These are phyloP conservation scores for Starmerella ratchasimensis DNA, from an alignment of 805 yeast genomes.

Conservation along the genomic window DNA sequence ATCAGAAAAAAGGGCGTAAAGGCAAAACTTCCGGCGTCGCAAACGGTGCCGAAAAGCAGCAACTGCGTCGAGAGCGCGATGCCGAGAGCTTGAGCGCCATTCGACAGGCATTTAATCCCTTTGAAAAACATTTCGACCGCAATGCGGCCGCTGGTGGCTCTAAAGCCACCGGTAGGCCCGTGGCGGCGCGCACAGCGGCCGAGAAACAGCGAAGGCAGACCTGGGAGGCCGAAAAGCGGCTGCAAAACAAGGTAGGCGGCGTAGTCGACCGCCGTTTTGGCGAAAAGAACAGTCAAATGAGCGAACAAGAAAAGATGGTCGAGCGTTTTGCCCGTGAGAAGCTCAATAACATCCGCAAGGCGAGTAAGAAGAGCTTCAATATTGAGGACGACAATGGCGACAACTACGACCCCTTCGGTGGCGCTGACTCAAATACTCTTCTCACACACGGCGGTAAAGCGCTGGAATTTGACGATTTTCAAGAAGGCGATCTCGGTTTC, in stretches of 20 bases:
- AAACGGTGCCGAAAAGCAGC: too few relatives aligned
- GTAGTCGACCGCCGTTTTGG: conserved; percentile 83
- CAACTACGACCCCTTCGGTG: conserved; percentile 33
- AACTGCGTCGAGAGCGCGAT: too few relatives aligned
- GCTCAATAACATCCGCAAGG: conserved; percentile 29
- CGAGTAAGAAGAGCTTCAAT: conserved; percentile 40
- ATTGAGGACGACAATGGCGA: conserved; percentile 54
- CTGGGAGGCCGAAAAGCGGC: conserved; percentile 49
- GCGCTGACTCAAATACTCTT: conserved; percentile 29
- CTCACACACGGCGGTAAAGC: conserved; percentile 74
- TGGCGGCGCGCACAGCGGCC: conserved; percentile 51
- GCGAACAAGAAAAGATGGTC: conserved; percentile 88
- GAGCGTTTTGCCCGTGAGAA: conserved; percentile 86
- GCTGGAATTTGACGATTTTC: conserved; percentile 43
- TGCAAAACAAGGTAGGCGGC: conserved; percentile 63
- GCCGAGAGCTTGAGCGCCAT: conserved; percentile 39
- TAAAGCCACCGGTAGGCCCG: conserved; percentile 38
- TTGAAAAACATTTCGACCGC: too few relatives aligned
- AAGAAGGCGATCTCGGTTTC: conserved; percentile 34
- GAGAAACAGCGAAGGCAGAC: conserved; percentile 49
- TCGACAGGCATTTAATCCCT: conserved; percentile 79
- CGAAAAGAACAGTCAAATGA: conserved; percentile 54
- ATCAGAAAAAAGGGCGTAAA: conserved; percentile 31
- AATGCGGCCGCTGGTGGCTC: conserved; percentile 29
- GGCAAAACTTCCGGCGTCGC: too few relatives aligned